Evolutionary conservation across 768 basidiomycete species (phyloP).

Genomic region (Xanthoconium stramineum): DNA sequence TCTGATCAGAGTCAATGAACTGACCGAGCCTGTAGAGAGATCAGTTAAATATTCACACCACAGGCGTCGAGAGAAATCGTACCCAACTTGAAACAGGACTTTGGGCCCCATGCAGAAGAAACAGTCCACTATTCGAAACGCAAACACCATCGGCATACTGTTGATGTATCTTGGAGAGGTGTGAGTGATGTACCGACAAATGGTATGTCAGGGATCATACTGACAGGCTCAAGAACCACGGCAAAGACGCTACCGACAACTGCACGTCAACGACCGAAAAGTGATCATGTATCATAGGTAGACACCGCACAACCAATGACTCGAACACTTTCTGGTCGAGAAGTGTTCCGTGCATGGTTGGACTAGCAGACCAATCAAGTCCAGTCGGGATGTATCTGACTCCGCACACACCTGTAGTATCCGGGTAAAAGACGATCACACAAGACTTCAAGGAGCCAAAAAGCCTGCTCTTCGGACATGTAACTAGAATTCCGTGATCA

Average conservation of each 20-base stretch:
- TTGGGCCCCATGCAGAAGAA: slow-evolving; percentile 99
- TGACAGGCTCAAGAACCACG: slow-evolving; percentile 96
- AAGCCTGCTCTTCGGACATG: slow-evolving; percentile 98
- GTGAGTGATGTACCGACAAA: not conserved
- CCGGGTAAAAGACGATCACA: slow-evolving; percentile 94
- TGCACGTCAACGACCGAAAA: slow-evolving; percentile 91
- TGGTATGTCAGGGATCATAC: slow-evolving; percentile 35
- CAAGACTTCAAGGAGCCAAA: slow-evolving; percentile 93
- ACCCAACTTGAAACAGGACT: slow-evolving; percentile 98
- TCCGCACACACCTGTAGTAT: slow-evolving; percentile 77
- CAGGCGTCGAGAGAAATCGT: slow-evolving; percentile 13
- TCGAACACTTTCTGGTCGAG: slow-evolving; percentile 99
- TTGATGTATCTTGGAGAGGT: slow-evolving; percentile 62
- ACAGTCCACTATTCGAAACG: slow-evolving; percentile 95
- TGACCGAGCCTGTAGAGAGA: slow-evolving; percentile 49
- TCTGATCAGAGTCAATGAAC: slow-evolving; percentile 21
- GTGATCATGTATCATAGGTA: slow-evolving; percentile 93
- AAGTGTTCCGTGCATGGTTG: slow-evolving; percentile 97
- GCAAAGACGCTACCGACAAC: slow-evolving; percentile 92
- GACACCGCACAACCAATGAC: slow-evolving; percentile 80
- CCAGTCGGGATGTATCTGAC: not conserved
- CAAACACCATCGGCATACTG: slow-evolving; percentile 96
- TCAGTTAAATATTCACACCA: slow-evolving; percentile 6
- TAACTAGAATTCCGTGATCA: slow-evolving; percentile 53
- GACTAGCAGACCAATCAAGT: slow-evolving; percentile 43